phyloP scores from a whole-genome alignment of 352 stramenopile species.

The Pythium volutum region DNA sequence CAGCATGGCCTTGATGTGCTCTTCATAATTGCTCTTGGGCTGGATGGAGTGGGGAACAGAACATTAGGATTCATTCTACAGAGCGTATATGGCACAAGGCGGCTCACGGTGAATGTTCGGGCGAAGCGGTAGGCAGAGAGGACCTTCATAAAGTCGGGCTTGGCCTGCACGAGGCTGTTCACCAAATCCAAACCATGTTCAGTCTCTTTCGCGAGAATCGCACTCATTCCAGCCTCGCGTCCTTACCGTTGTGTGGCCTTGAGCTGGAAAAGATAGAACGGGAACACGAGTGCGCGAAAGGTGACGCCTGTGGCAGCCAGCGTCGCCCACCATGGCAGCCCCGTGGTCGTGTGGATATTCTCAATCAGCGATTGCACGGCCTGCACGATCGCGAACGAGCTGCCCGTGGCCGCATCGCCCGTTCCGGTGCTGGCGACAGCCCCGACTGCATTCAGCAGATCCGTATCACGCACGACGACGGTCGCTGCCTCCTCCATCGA shows the following conservation, averaged over 20 bases:
- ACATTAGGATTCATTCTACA: too few species aligned
- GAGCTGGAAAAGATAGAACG: slow-evolving; percentile 73
- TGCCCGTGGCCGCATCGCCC: slow-evolving; percentile 8
- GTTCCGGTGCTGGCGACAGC: slow-evolving; percentile 3
- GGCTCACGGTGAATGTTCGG: slow-evolving; percentile 59
- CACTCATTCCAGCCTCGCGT: neutral
- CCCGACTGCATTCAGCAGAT: slow-evolving; percentile 11
- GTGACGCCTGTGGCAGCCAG: slow-evolving; percentile 59
- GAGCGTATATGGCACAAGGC: too few species aligned
- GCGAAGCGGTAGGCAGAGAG: slow-evolving; percentile 76
- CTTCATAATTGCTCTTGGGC: slow-evolving; percentile 22
- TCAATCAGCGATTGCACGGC: slow-evolving; percentile 59
- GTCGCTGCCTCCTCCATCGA: slow-evolving; percentile 8
- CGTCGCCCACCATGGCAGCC: slow-evolving; percentile 76
- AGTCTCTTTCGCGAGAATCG: neutral
- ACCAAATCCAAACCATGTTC: neutral
- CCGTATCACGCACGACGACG: slow-evolving; percentile 12
- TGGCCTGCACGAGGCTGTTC: slow-evolving; percentile 44
- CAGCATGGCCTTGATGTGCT: slow-evolving; percentile 25
- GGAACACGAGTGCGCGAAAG: slow-evolving; percentile 66
- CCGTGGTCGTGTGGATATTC: slow-evolving; percentile 55
- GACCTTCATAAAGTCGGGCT: slow-evolving; percentile 56
- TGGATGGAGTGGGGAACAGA: neutral
- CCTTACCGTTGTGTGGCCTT: slow-evolving; percentile 59
- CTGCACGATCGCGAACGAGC: slow-evolving; percentile 43